Evolutionary conservation across 1,284 basidiomycete genomes (phyloP), one percentile per base, ranked within the genome.

Genomic region (Ceratobasidium sp.): DNA sequence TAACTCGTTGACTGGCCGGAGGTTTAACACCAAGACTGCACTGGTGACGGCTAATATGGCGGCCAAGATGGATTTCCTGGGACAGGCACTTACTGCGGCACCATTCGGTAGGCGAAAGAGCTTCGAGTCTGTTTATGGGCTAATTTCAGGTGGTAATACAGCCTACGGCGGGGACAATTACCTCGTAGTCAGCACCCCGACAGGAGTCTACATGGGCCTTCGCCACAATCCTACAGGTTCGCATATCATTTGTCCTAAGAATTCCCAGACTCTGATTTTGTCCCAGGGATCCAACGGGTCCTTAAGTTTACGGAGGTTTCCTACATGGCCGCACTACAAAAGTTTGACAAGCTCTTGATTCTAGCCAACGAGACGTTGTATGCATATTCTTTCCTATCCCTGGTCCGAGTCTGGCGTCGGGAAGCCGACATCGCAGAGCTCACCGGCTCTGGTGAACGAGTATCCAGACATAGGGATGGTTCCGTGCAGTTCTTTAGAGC

Each of bases 381-480:
- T 46, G 88, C 92, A 0, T 94, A 93, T 82, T 91, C 93, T 0
- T 87, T 94, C n/a, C 92, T 93, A 79, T 83, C 91, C 26, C 85
- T 95, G 64, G 90, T 88, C 0, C 89, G 90, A 33, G 87, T 92
- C 7, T 88, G 88, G 15, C 85, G 88, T 33, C 89, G 89, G 0
- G 85, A 89, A 73, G 84, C 87, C 0, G 85, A 89, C 42, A 81
- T 84, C 7, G 85, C 87, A 77, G 86, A 86, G 9, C 83, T 94
- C 40, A 87, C 89, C 4, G 87, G 89, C 0, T 89, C 90, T 1
- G 84, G 87, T 81, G 92, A 94, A 83, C 88, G 86, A 63, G 85
- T 94, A 23, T 88, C 89, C 1, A 88, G 87, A 1, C 84, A 85
- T 39, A 46, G 73, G 26, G 88, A 89, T 79, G 84, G 85, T 0